Evolutionary conservation across 2,329 filamentous ascomycete species (phyloP).

Genomic region (Seiridium unicorne): DNA sequence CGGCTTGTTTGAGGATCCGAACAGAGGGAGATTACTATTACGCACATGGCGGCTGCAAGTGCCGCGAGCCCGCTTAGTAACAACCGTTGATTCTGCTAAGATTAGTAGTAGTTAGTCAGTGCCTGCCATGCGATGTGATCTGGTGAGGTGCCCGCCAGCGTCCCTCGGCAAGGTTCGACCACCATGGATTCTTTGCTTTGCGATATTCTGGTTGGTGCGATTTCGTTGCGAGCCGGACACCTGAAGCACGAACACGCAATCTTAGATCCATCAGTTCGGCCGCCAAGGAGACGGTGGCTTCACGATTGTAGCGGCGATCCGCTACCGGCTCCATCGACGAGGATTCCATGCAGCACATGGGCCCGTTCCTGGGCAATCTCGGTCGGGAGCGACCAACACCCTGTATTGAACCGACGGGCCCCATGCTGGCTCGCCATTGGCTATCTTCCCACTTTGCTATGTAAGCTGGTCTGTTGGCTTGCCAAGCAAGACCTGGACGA

Average conservation of each 20-base stretch:
- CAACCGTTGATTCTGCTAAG: no score
- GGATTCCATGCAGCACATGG: neutral
- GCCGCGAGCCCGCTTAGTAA: neutral
- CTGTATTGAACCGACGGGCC: neutral
- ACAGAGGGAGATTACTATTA: neutral
- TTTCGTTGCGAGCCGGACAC: neutral
- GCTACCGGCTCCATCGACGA: constrained; percentile 1
- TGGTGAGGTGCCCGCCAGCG: neutral
- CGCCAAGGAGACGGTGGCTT: constrained; percentile 8
- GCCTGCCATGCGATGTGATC: neutral
- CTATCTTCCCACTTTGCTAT: no score
- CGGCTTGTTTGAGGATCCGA: neutral
- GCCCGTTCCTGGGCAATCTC: neutral
- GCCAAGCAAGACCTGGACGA: neutral
- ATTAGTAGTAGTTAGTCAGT: no score
- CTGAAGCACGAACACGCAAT: constrained; percentile 9
- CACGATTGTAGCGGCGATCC: constrained; percentile 8
- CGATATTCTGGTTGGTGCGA: constrained; percentile 8
- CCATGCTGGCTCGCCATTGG: neutral
- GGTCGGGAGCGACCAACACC: constrained; percentile 3
- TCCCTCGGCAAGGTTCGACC: neutral
- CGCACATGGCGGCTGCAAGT: neutral
- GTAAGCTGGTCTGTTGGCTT: neutral
- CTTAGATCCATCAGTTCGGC: constrained; percentile 2
- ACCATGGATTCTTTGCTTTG: neutral